Evolutionary conservation across 108 stramenopile genomes (phyloP), one percentile per base, ranked within the genome.

Genomic region (Ochromonas danica): DNA sequence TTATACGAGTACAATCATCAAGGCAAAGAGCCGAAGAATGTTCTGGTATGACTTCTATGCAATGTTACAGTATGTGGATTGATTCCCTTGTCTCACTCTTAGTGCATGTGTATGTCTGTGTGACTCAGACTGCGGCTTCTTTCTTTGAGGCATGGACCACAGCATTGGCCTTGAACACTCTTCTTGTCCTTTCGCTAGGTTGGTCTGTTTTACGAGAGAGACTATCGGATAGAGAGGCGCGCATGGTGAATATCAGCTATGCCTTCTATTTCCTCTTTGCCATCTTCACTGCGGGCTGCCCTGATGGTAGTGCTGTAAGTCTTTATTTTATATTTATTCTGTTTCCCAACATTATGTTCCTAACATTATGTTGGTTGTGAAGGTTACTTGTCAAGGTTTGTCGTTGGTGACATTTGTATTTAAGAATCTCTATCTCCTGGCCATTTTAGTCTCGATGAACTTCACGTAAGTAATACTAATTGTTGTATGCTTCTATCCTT

Each of bases 361-460:
- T 67, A 14, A 33, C 3, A 14, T 28, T 67, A 14, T 67, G 3
- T 28, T 67, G 22, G 3, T 36, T 28, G 6, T 67, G 17, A 14
- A 67, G 63, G 63, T 6, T 14, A 67, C 25, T 35, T 67, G 63
- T 36, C 6, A 3, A 10, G 3, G 14, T 6, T 28, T 67, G 35
- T 67, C 63, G 63, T 67, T 67, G 63, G 31, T 67, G 6, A 36
- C 63, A 33, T 67, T 67, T 36, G 25, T 67, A 31, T 31, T 67
- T 28, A 22, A 25, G 25, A 67, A 33, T 67, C 6, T 67, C 14
- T 25, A 14, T 28, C 31, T 67, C 30, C 31, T 67, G 31, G 63
- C 63, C 10, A 67, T 67, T 25, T 14, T 67, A 35, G 10, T 67
- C 10, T 3, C 30, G 33, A 67, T 67, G 63, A 17, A 57, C 22